Evolutionary conservation across 176 grass and related monocot species (phyloP).

Genomic region (Juncus effusus): DNA sequence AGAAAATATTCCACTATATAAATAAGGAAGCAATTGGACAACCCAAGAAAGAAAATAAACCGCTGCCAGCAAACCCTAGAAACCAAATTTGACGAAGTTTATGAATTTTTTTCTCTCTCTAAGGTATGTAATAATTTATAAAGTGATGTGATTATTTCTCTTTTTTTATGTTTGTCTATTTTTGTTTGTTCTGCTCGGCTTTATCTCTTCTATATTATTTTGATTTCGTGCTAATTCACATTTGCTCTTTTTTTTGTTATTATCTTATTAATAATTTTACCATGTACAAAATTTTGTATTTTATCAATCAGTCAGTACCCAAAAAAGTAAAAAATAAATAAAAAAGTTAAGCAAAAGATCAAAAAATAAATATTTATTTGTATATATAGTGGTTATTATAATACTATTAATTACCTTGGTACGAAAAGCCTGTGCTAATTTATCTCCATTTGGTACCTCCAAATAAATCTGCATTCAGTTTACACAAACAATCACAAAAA

Average conservation of each 20-base stretch:
- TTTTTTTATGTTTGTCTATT: background rate
- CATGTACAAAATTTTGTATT: no score
- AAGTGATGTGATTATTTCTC: no score
- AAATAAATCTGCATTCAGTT: conserved; percentile 68
- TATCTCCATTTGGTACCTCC: conserved; percentile 87
- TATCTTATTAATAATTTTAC: no score
- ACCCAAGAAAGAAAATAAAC: no score
- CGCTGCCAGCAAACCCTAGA: background rate
- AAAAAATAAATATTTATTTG: conserved; percentile 7
- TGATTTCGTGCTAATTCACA: conserved; percentile 11
- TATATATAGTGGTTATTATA: no score
- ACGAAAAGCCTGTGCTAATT: conserved; percentile 79
- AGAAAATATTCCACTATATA: background rate
- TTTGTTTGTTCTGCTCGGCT: background rate
- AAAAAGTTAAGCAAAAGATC: conserved; percentile 1
- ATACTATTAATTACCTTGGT: conserved; percentile 53
- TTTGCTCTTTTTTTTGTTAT: conserved; percentile 1
- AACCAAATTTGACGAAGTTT: conserved; percentile 1
- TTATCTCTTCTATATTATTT: no score
- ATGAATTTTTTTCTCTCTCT: no score
- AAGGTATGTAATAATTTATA: no score
- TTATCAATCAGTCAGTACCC: background rate
- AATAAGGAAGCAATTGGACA: background rate
- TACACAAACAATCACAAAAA: conserved; percentile 4
- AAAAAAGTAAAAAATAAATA: conserved; percentile 10